These are phyloP conservation scores for Naematelia encephala DNA, from an alignment of 768 basidiomycete species.

Conservation along the genomic window DNA sequence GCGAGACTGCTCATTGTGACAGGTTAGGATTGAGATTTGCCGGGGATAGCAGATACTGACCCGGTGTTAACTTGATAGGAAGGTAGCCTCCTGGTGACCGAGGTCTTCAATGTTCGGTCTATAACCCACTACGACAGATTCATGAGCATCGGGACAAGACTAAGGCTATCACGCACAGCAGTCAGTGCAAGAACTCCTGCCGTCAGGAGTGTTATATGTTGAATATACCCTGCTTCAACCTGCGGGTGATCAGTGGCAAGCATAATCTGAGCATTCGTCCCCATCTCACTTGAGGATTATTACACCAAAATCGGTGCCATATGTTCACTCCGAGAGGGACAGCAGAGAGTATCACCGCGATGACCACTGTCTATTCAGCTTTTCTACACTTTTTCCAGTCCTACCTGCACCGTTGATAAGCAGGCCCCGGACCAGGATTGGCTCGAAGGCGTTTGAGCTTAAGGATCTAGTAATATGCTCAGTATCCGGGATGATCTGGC, in stretches of 20 bases:
- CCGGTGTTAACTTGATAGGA: conserved; percentile 13
- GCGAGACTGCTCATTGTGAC: conserved; percentile 5
- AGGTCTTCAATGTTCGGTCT: conserved; percentile 12
- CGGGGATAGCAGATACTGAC: conserved; percentile 2
- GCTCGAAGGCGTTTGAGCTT: conserved; percentile 14
- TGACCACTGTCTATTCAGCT: conserved; percentile 12
- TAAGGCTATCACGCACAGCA: conserved; percentile 12
- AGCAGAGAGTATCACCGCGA: conserved; percentile 16
- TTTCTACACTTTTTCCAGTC: neutral
- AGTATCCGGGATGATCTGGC: neutral
- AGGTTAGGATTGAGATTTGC: neutral
- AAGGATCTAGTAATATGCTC: neutral
- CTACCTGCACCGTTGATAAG: conserved; percentile 22
- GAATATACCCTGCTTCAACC: conserved; percentile 23
- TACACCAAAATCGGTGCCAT: conserved; percentile 6
- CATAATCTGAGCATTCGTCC: neutral
- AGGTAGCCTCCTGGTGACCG: conserved; percentile 5
- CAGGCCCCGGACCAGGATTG: conserved; percentile 13
- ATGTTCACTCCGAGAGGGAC: conserved; percentile 13
- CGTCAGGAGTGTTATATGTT: conserved; percentile 18
- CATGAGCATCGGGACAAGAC: neutral
- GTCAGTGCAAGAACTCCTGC: conserved; percentile 6
- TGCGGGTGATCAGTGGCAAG: neutral
- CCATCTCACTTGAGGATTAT: conserved; percentile 5
- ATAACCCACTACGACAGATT: conserved; percentile 17